Evolutionary conservation across 768 basidiomycete genomes (phyloP).

Genomic region (Suillus weaverae): DNA sequence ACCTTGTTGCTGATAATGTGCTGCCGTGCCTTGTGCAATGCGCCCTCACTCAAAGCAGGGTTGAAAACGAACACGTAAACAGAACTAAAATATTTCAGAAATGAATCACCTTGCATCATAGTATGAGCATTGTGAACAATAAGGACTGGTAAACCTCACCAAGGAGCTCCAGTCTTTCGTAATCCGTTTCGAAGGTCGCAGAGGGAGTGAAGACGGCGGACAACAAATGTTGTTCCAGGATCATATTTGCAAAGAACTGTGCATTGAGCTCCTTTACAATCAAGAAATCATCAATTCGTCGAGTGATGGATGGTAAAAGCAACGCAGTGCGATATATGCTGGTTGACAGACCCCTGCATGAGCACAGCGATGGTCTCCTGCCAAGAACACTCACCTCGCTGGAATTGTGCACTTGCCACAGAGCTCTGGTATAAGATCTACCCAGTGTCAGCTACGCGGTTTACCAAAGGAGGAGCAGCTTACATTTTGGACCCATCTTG

Average conservation of each 20-base stretch:
- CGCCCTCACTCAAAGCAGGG: slow-evolving; percentile 64
- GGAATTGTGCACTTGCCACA: slow-evolving; percentile 71
- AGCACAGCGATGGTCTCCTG: not conserved
- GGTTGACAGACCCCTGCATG: slow-evolving; percentile 11
- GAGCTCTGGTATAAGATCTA: slow-evolving; percentile 85
- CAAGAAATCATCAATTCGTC: slow-evolving; percentile 70
- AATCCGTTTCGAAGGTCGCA: slow-evolving; percentile 68
- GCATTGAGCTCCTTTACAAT: slow-evolving; percentile 79
- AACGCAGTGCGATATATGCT: slow-evolving; percentile 70
- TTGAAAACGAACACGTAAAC: slow-evolving; percentile 72
- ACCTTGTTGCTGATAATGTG: slow-evolving; percentile 74
- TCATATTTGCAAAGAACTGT: slow-evolving; percentile 58
- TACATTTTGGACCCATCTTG: slow-evolving; percentile 61
- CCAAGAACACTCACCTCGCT: slow-evolving; percentile 51
- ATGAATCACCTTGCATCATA: slow-evolving; percentile 64
- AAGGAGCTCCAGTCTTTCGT: slow-evolving; percentile 82
- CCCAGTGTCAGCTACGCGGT: slow-evolving; percentile 24
- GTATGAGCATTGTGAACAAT: not conserved
- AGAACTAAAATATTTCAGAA: slow-evolving; percentile 77
- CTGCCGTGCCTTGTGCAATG: slow-evolving; percentile 65
- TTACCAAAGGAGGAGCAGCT: slow-evolving; percentile 26
- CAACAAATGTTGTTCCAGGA: slow-evolving; percentile 61
- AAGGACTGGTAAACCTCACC: slow-evolving; percentile 45
- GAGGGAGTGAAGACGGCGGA: slow-evolving; percentile 72
- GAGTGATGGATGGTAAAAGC: slow-evolving; percentile 72